Base-by-base conservation (phyloP, 2,329 filamentous ascomycete genomes). In the Tolypocladium ophioglossoides region DNA sequence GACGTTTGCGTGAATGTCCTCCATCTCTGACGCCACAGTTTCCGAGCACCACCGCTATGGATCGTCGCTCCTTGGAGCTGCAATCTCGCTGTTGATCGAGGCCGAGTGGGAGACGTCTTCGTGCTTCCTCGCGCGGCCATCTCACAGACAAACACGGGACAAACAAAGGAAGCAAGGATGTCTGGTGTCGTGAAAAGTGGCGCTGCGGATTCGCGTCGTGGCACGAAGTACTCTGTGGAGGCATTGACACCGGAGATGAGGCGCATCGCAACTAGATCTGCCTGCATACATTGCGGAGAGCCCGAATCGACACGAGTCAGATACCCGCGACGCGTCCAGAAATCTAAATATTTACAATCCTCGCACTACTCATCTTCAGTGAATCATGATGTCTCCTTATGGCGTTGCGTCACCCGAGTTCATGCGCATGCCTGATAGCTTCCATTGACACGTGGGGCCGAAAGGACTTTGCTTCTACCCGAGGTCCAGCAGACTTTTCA, bases 241-340 rank as follows among this genome's bases (percentile, higher is more conserved):
- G 68, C 68, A 70, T 71, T 66, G 58, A 70, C 56, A 56, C 59
- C 67, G 68, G 69, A 71, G 60, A 70, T 70, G 68, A 71, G 60
- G 61, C 63, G 53, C 56, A 53, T 50, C 30, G 54, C 61, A 58
- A 56, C 62, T 27, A 37, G 35, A 51, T 51, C 37, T 18, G 24
- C 30, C n/a, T 14, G 24, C 39, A 24, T 18, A 20, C 14, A n/a
- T n/a, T 53, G 44, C 44, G 44, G 35, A 50, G 52, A 37, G 24
- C 16, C 22, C 18, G 22, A 32, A 9, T 39, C 34, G 22, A 24
- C 44, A 22, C 44, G 52, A 50, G 44, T 41, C 52, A 53, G 32
- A 20, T 32, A 16, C 34, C 1, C 18, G 27, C 27, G n/a, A 38
- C 35, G 22, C 35, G 22, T 27, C 22, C 16, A n/a, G 12, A 40